These are phyloP conservation scores for Gleditsia sinensis DNA, from an alignment of 306 rosid genomes.

Conservation along the genomic window DNA sequence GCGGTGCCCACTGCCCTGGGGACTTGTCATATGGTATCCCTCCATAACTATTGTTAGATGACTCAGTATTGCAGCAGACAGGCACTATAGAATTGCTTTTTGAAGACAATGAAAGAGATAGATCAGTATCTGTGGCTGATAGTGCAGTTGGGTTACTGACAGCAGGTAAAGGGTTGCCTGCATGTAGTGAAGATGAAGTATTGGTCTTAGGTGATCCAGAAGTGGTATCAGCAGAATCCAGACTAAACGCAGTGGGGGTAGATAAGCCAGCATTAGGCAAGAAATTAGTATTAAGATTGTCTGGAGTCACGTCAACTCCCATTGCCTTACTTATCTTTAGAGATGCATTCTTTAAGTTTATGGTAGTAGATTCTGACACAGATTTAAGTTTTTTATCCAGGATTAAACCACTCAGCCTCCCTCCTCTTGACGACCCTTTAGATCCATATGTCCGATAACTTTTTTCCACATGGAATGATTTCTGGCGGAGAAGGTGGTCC, in stretches of 20 bases:
- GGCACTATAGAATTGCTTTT: constrained; percentile 46
- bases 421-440: constrained; percentile 76
- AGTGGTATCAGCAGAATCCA: constrained; percentile 43
- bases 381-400: constrained; percentile 71
- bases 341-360: constrained; percentile 66
- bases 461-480: constrained; percentile 74
- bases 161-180: constrained; percentile 30
- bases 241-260: constrained; percentile 41
- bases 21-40: constrained; percentile 58
- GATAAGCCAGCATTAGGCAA: constrained; percentile 46
- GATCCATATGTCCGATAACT: constrained; percentile 61
- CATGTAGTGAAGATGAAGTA: constrained; percentile 35
- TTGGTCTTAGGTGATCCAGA: constrained; percentile 40
- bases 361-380: constrained; percentile 57
- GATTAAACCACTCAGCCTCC: constrained; percentile 63
- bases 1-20: constrained; percentile 59
- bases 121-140: constrained; percentile 63
- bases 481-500: constrained; percentile 78
- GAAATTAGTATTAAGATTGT: constrained; percentile 46
- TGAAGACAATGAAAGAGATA: constrained; percentile 71
- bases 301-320: constrained; percentile 60
- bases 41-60: constrained; percentile 40
- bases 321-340: constrained; percentile 65
- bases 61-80: constrained; percentile 42
- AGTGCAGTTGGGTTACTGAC: constrained; percentile 37